Base-by-base conservation (phyloP, 106 monocot genomes). In the Chionographis japonica region DNA sequence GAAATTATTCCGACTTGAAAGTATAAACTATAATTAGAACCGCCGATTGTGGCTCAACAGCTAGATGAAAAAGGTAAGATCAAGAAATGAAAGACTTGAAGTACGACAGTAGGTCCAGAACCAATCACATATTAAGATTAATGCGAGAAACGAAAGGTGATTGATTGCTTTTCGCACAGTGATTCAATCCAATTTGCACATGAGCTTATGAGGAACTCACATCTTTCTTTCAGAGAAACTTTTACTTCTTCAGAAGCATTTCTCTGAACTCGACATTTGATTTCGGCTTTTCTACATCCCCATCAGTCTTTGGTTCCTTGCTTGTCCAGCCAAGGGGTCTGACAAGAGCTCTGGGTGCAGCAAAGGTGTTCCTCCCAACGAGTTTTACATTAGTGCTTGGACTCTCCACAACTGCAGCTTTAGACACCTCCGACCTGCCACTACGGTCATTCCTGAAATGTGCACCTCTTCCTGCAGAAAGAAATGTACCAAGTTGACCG, bases 191-290 rank as follows among this genome's bases (percentile, higher is more conserved):
- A 54, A 54, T n/a, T 14, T 16, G 15, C 13, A 54, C n/a, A 54
- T 46, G 46, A 54, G 54, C n/a, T 4, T 4, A 15, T 16, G 3
- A 54, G 15, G 15, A 54, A 54, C 54, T 54, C n/a, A 54, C 9
- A 46, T 5, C 5, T n/a, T 54, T 54, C 2, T 16, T 19, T 16
- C 9, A 58, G 6, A 7, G 14, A 2, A 58, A n/a, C 40, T 6
- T 63, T 89, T 74, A 97, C 63, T 92, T 87, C 67, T 87, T 90
- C 62, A 85, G 59, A 71, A 98, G 68, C 76, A 89, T 72, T 39
- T 84, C 71, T 74, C 92, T 86, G 61, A 98, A 98, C 36, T 89
- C 89, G 16, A 86, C 83, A 77, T 98, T 98, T 14, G 92, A 92
- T 72, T 89, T 92, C 41, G 82, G 87, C 65, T 80, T 53, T 62